Conservation (phyloP, 2,329 filamentous ascomycete genomes). For the Stemphylium beticola region DNA sequence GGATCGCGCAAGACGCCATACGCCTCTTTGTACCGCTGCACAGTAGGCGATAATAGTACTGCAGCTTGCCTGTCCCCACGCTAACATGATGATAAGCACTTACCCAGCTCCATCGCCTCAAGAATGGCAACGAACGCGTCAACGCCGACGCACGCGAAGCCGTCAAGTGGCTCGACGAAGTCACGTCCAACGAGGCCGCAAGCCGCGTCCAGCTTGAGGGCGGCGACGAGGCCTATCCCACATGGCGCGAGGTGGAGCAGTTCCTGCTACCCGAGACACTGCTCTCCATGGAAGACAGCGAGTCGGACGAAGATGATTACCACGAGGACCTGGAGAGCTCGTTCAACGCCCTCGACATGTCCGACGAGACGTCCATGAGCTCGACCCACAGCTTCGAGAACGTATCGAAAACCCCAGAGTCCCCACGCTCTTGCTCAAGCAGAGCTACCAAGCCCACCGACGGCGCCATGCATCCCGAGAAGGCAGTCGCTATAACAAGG, state of each 20-base stretch:
- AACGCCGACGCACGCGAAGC: conserved; percentile 56
- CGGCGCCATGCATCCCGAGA: conserved; percentile 33
- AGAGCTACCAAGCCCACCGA: conserved; percentile 25
- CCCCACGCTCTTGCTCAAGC: conserved; percentile 48
- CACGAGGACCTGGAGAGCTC: conserved; percentile 48
- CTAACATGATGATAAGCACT: conserved; percentile 49
- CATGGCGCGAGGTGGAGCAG: conserved; percentile 59
- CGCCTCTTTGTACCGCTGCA: conserved; percentile 59
- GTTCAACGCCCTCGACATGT: conserved; percentile 45
- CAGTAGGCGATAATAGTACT: conserved; percentile 47
- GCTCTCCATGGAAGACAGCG: conserved; percentile 55
- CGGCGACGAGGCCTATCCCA: conserved; percentile 54
- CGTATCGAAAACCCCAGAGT: conserved; percentile 48
- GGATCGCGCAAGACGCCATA: conserved; percentile 57
- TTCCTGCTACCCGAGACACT: conserved; percentile 57
- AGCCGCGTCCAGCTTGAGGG: conserved; percentile 55
- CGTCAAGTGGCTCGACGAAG: conserved; percentile 59
- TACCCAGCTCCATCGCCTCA: conserved; percentile 54
- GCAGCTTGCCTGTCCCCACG: conserved; percentile 5
- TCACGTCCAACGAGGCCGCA: conserved; percentile 50
- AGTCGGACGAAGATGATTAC: conserved; percentile 46
- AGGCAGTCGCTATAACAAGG: conserved; percentile 11
- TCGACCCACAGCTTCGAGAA: conserved; percentile 51
- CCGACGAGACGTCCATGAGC: conserved; percentile 51
- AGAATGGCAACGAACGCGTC: conserved; percentile 50